These are phyloP conservation scores for Oenanthe sinensis DNA, from an alignment of 129 eudicot genomes.

Conservation along the genomic window DNA sequence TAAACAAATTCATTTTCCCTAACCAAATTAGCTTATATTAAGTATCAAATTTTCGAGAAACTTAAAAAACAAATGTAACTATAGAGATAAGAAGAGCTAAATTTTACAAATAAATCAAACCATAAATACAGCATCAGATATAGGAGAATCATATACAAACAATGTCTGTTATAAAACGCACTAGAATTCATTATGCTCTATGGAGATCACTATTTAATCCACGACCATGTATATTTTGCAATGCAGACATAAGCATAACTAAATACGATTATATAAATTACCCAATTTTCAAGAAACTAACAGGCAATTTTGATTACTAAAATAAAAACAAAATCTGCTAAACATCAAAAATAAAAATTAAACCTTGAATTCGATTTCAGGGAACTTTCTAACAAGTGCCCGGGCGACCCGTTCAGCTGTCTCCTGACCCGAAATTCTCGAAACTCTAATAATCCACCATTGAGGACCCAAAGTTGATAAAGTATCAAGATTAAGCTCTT, in stretches of 20 bases:
- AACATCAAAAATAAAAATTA: not conserved
- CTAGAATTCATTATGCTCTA: no score
- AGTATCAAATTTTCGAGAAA: not conserved
- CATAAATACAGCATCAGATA: not conserved
- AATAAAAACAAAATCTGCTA: not conserved
- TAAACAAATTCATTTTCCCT: no score
- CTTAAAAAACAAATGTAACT: not conserved
- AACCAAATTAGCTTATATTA: no score
- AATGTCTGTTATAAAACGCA: no score
- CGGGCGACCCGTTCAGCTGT: conserved; percentile 44
- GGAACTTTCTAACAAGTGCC: conserved; percentile 39
- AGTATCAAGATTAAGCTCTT: conserved; percentile 68
- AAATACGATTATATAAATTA: no score
- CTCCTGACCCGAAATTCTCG: conserved; percentile 45
- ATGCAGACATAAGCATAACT: no score
- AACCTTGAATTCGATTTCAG: conserved; percentile 55
- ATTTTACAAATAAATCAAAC: not conserved
- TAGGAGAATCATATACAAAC: no score
- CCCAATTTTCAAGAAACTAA: no score
- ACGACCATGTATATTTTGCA: no score
- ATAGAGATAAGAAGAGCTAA: no score
- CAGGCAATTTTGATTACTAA: not conserved
- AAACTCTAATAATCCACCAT: conserved; percentile 85
- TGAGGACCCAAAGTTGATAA: conserved; percentile 70
- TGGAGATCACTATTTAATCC: no score